Conservation (phyloP, 1,139 yeast genomes). For the Ogataea hybrid region DNA sequence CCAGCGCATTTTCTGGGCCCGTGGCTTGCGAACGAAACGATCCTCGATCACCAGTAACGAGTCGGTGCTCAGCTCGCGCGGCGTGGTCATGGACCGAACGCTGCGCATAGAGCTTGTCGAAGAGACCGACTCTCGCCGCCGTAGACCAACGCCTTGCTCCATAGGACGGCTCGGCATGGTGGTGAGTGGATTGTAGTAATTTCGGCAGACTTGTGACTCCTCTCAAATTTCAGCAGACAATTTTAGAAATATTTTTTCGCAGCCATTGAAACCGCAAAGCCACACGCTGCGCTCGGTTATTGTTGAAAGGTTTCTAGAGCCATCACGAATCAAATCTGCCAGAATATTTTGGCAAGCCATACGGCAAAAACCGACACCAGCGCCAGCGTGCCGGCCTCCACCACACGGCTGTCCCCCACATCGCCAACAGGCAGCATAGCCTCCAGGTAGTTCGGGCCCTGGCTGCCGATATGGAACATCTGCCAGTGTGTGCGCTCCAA, state of each 20-base stretch:
- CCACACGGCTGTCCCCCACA: conserved; percentile 8
- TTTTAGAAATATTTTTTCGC: conserved; percentile 6
- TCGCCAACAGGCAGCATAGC: conserved; percentile 20
- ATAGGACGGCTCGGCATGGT: background rate
- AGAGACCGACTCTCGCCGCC: conserved; percentile 37
- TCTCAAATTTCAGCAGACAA: conserved; percentile 1
- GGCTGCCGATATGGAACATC: conserved; percentile 17
- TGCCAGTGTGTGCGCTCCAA: conserved; percentile 17
- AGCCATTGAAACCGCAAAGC: conserved; percentile 5
- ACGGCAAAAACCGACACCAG: conserved; percentile 9
- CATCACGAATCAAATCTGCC: conserved; percentile 4
- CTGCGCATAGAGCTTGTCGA: conserved; percentile 30
- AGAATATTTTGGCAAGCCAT: conserved; percentile 10
- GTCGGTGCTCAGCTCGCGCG: conserved; percentile 42
- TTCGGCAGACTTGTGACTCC: background rate
- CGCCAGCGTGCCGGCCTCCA: conserved; percentile 18
- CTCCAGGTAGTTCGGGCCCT: conserved; percentile 12
- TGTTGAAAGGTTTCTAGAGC: background rate
- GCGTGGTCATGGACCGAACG: conserved; percentile 14
- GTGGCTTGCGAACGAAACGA: conserved; percentile 37
- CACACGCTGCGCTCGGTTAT: conserved; percentile 3
- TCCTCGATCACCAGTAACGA: conserved; percentile 40
- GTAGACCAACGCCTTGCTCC: background rate
- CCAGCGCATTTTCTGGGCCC: conserved; percentile 27
- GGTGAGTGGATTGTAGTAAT: background rate